Percentiles rank a stretch among this genome's conserved stretches.
phyloP scores from a whole-genome alignment of 371 early-diverging fungal species.

The Rhizopus delemar region DNA sequence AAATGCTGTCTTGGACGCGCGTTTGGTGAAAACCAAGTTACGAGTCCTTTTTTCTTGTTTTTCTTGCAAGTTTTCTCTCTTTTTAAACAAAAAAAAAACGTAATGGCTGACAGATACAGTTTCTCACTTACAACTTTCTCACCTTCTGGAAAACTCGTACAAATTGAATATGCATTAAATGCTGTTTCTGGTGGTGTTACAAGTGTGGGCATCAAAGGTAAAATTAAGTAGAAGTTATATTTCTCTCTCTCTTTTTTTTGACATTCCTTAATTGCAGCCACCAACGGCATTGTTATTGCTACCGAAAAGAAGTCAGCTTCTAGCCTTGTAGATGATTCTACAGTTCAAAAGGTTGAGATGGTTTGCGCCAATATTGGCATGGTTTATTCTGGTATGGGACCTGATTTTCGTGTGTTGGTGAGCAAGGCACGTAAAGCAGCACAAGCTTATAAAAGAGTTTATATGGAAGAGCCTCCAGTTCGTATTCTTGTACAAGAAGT shows the following conservation, averaged over 20 bases:
- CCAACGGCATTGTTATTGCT: constrained; percentile 97
- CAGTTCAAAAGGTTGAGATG: constrained; percentile 85
- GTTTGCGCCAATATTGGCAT: constrained; percentile 94
- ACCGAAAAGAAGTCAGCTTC: constrained; percentile 96
- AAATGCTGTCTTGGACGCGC: background rate
- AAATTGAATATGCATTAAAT: constrained; percentile 98
- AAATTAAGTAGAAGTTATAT: background rate
- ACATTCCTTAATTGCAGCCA: constrained; percentile 58
- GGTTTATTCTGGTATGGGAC: constrained; percentile 98
- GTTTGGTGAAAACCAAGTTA: background rate
- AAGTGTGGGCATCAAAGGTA: constrained; percentile 97
- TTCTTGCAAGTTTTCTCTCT: background rate
- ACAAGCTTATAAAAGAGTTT: constrained; percentile 91
- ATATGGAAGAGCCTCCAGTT: constrained; percentile 93
- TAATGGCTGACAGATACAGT: constrained; percentile 73
- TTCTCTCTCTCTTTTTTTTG: background rate
- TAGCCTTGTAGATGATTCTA: constrained; percentile 89
- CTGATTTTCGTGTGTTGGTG: constrained; percentile 94
- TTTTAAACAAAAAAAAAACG: background rate
- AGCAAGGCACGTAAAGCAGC: constrained; percentile 95
- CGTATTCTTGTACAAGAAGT: constrained; percentile 94
- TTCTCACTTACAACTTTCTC: constrained; percentile 99
- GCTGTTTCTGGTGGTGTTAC: constrained; percentile 96
- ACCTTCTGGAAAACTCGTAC: constrained; percentile 98
- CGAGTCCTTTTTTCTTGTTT: background rate